These are phyloP conservation scores for Zelonia costaricensis DNA, from an alignment of 208 protist genomes.

Conservation along the genomic window DNA sequence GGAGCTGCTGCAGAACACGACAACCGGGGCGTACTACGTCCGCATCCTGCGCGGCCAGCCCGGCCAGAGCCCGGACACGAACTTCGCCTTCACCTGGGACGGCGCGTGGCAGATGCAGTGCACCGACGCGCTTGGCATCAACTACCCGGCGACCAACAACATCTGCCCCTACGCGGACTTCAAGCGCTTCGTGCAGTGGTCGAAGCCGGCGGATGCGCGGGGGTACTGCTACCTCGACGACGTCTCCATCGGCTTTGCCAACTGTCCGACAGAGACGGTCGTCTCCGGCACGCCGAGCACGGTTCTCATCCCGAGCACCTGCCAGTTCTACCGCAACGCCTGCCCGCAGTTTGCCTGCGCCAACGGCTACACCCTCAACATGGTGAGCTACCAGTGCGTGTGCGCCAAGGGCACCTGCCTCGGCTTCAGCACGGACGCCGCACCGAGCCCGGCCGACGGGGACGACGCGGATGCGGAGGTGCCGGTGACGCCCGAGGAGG, in stretches of 20 bases:
- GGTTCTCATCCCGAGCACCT: conserved; percentile 20
- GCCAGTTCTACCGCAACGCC: conserved; percentile 30
- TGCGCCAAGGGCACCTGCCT: conserved; percentile 22
- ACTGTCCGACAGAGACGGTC: conserved; percentile 33
- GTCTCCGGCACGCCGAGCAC: conserved; percentile 14
- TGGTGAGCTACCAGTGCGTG: conserved; percentile 25
- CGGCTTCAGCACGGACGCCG: neutral
- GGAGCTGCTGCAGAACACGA: conserved; percentile 53
- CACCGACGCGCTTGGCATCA: conserved; percentile 34
- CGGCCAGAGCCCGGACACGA: conserved; percentile 39
- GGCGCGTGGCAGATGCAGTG: conserved; percentile 43
- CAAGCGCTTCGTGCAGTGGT: conserved; percentile 39
- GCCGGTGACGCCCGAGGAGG: neutral
- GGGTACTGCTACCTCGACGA: conserved; percentile 62
- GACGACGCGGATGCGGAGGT: neutral
- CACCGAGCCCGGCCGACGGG: neutral
- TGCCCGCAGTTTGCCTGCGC: conserved; percentile 30
- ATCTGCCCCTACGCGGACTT: conserved; percentile 59
- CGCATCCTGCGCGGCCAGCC: conserved; percentile 50
- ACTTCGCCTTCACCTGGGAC: conserved; percentile 41
- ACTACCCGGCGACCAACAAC: conserved; percentile 47
- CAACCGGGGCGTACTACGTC: conserved; percentile 29
- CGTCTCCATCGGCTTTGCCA: conserved; percentile 19
- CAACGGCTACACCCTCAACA: conserved; percentile 30
- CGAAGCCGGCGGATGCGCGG: conserved; percentile 33